Evolutionary conservation across 305 asterid genomes (phyloP).

Genomic region (Fraxinus xanthoxyloides): DNA sequence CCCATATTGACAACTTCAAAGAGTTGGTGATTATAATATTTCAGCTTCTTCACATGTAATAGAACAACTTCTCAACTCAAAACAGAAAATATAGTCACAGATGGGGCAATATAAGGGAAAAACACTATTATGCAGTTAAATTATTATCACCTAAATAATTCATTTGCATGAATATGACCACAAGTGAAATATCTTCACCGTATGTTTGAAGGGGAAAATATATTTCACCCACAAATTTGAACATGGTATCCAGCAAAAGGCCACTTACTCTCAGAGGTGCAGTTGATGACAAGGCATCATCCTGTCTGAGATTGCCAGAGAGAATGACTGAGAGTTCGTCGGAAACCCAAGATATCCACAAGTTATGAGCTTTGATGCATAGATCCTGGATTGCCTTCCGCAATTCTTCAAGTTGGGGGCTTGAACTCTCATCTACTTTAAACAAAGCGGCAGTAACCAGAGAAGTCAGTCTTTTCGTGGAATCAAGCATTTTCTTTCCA

Average conservation of each 20-base stretch:
- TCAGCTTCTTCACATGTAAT: neutral
- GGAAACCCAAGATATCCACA: conserved; percentile 89
- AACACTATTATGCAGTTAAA: neutral
- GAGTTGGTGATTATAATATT: neutral
- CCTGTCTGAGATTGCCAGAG: conserved; percentile 61
- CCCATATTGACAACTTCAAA: neutral
- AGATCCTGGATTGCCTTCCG: conserved; percentile 72
- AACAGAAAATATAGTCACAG: neutral
- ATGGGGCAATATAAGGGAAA: no score
- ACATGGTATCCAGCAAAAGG: conserved; percentile 13
- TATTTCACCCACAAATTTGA: conserved; percentile 11
- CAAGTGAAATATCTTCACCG: neutral
- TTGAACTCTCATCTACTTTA: conserved; percentile 68
- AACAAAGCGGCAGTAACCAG: conserved; percentile 63
- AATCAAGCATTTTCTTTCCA: conserved; percentile 55
- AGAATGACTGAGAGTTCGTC: conserved; percentile 69
- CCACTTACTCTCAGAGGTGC: conserved; percentile 72
- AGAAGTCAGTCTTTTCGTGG: conserved; percentile 68
- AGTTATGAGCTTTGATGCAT: conserved; percentile 71
- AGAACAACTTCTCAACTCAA: neutral
- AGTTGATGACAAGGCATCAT: conserved; percentile 76
- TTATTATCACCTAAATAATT: conserved; percentile 1
- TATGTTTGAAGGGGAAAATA: conserved; percentile 6
- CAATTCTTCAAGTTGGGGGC: conserved; percentile 87
- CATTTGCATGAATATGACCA: neutral